A percentile compares a stretch with the other conserved stretches of the same genome.
Conservation (phyloP, 352 stramenopile species). For the Globisporangium takayamanum region DNA sequence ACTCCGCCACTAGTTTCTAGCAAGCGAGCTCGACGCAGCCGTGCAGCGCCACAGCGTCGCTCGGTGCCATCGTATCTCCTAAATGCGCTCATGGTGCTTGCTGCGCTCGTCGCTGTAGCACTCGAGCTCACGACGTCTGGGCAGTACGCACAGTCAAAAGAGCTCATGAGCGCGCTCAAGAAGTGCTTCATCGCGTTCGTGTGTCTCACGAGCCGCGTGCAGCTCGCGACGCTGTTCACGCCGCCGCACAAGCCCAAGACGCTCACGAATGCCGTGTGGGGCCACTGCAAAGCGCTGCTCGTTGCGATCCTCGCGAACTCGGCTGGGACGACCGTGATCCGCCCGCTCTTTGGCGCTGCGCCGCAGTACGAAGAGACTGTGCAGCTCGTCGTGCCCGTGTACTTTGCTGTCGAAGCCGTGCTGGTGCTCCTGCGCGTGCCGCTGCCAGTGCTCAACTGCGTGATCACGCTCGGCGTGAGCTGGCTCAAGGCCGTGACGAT, state of each 20-base stretch:
- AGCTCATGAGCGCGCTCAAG: slow-evolving; percentile 41
- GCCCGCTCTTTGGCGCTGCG: slow-evolving; percentile 42
- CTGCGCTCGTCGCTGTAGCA: slow-evolving; percentile 33
- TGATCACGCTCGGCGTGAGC: slow-evolving; percentile 50
- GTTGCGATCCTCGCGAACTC: slow-evolving; percentile 56
- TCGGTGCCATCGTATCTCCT: slow-evolving; percentile 19
- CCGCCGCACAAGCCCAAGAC: slow-evolving; percentile 27
- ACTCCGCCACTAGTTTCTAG: not conserved
- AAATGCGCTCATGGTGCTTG: slow-evolving; percentile 27
- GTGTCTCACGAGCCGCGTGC: slow-evolving; percentile 38
- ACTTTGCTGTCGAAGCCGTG: slow-evolving; percentile 35
- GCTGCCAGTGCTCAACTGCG: slow-evolving; percentile 33
- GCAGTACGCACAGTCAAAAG: slow-evolving; percentile 37
- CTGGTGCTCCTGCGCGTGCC: slow-evolving; percentile 37
- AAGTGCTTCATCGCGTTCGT: slow-evolving; percentile 55
- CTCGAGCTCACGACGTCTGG: slow-evolving; percentile 52
- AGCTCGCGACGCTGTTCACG: slow-evolving; percentile 38
- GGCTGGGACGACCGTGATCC: slow-evolving; percentile 57
- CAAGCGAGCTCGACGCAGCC: not conserved
- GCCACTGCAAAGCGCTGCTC: slow-evolving; percentile 40
- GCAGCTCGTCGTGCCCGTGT: slow-evolving; percentile 51
- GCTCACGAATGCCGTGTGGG: slow-evolving; percentile 21
- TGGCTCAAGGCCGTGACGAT: slow-evolving; percentile 75
- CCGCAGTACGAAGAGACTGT: slow-evolving; percentile 57
- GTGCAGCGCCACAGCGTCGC: not conserved